Percentiles rank a stretch among this genome's conserved stretches.
phyloP scores from a whole-genome alignment of 805 yeast species.

The Saccharomycopsis sp. region DNA sequence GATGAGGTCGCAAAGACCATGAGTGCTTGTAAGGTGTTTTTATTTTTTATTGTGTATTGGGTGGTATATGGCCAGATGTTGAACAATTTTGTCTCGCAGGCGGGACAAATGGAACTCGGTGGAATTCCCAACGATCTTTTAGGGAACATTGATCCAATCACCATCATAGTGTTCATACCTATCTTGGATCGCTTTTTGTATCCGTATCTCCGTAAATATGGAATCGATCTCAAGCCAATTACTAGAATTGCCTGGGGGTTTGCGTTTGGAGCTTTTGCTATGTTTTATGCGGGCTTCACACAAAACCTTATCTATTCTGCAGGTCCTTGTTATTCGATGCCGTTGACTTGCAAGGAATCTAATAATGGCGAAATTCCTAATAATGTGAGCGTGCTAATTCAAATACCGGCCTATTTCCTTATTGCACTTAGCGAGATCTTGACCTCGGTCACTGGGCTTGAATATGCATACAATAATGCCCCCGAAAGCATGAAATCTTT shows the following conservation, averaged over 20 bases:
- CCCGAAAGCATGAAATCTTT: conserved; percentile 63
- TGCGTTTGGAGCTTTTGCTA: conserved; percentile 54
- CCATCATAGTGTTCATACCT: conserved; percentile 73
- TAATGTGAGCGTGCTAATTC: conserved; percentile 60
- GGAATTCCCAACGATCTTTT: conserved; percentile 77
- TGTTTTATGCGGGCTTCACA: conserved; percentile 71
- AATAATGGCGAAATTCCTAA: conserved; percentile 36
- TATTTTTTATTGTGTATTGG: conserved; percentile 70
- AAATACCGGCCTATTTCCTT: conserved; percentile 58
- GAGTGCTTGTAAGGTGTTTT: conserved; percentile 66
- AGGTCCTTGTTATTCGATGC: conserved; percentile 68
- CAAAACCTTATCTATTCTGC: conserved; percentile 63
- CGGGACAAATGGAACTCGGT: conserved; percentile 66
- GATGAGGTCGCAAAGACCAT: conserved; percentile 64
- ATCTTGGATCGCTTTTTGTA: conserved; percentile 55
- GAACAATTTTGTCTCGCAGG: conserved; percentile 66
- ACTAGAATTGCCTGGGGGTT: conserved; percentile 69
- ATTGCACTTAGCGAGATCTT: conserved; percentile 73
- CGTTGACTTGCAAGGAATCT: conserved; percentile 45
- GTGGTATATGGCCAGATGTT: conserved; percentile 65
- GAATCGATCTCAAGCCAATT: conserved; percentile 55
- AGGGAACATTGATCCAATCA: conserved; percentile 69
- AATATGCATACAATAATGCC: conserved; percentile 80
- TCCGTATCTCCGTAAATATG: conserved; percentile 42
- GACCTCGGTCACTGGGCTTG: conserved; percentile 76